Base-by-base conservation (phyloP, 2,329 filamentous ascomycete genomes). In the Orbilia blumenaviensis region DNA sequence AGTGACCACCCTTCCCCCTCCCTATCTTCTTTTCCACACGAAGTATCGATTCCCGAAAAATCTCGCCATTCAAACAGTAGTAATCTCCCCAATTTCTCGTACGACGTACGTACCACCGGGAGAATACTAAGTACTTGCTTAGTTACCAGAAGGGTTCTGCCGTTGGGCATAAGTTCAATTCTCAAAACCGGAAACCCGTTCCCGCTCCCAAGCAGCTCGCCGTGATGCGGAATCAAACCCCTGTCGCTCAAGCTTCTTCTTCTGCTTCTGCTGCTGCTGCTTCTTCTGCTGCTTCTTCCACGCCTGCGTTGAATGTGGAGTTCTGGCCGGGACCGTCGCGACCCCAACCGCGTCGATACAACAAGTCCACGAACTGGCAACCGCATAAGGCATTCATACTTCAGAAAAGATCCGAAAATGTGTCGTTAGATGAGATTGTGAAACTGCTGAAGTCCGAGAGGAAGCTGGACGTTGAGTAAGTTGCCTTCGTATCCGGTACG, bases 321-420 rank as follows among this genome's bases (percentile, higher is more conserved):
- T 68, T 75, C 63, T 75, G 71, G 71, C 54, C 63, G 46, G 71
- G 71, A 23, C 71, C 71, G 36, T 75, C 71, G 36, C 63, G 71
- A 27, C 54, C 62, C 9, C 71, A 75, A 38, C 63, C 71, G 21
- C 71, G 71, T 10, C 54, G 71, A 21, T 75, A 75, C 54, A 64
- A 58, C 63, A 75, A 75, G 58, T 41, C 56, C 56, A 66, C 71
- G 16, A 50, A 75, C 18, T 75, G 71, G 71, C 71, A 75, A 29
- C 71, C 71, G 10, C 67, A 75, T 48, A 75, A 75, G 18, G 54
- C 56, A 7, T 75, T 46, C 36, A 68, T 75, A 16, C 63, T 75
- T 1, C 46, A 64, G 25, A 75, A 75, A 18, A 62, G 71, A 44
- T 29, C 63, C 14, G 63, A 75, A 21, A 68, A 68, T 21, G 58